Evolutionary conservation across 2,329 filamentous ascomycete species (phyloP), one percentile per base, ranked within the genome.

Genomic region (Triangularia setosa): DNA sequence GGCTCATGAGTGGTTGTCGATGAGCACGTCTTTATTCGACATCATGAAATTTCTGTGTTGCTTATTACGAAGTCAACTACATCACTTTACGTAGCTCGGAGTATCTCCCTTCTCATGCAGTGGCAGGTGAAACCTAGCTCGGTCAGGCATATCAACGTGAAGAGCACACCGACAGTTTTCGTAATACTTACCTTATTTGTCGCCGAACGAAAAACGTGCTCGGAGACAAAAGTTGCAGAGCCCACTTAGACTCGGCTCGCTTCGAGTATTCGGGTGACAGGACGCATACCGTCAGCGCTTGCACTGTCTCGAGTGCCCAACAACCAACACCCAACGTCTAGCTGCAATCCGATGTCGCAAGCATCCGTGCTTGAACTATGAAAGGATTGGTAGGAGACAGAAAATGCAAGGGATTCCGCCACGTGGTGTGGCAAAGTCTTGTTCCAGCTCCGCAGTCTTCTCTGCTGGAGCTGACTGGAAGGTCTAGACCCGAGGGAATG

Each of bases 401-500:
- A 48, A 33, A 48, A 21, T 60, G 28, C 61, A 30, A 23, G 58
- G 35, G 23, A 57, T 21, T 30, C 61, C 30, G 60, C 33, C 33
- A 25, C 23, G 40, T 58, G n/a, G n/a, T n/a, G 63, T 57, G 56
- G 58, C 58, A 57, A 63, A 53, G 18, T 18, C 7, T 21, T 28
- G 18, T 18, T 27, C 40, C 33, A 40, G 33, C 33, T 40, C 33
- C n/a, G 33, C 33, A n/a, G 33, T 14, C 33, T 40, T 40, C 33
- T 40, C 33, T 40, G 2, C 11, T 40, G 33, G n/a, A 40, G 57
- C 61, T 48, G 54, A 59, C 54, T 48, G 40, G 40, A 48, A 6
- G 40, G 18, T 21, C 40, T 61, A 27, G 65, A 67, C 65, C 63
- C 63, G 59, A 63, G 64, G 60, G 64, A 61, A 35, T 53, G 65